Evolutionary conservation across 1,139 yeast genomes (phyloP), one percentile per base, ranked within the genome.

Genomic region (Blastobotrys aristatus): DNA sequence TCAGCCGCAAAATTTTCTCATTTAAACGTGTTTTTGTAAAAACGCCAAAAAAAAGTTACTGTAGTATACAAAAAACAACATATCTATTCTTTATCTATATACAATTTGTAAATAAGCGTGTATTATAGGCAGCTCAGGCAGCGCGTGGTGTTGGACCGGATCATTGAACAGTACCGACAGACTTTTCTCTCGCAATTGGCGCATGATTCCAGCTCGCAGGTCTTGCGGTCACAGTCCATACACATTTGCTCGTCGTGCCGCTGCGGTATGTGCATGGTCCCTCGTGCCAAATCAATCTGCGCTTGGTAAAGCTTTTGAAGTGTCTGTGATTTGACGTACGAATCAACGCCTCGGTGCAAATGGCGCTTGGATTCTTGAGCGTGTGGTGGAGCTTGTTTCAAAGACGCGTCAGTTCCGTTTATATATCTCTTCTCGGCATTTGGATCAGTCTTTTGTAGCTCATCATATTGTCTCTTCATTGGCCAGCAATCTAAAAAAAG

Each of bases 121-220:
- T n/a, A 17, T 27, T 36, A 46, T 5, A 47, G 18, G 29, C 49
- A 47, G 17, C 30, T 18, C 13, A 40, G 26, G 18, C 44, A 39
- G 24, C 32, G 34, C 18, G 30, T 22, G 20, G 4, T 31, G 30
- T 46, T 31, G 16, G 34, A 35, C 2, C 46, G 35, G 13, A 30
- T 22, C 14, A 47, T 40, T 7, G 44, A 50, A 30, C 52, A 50
- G 24, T 50, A 47, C 13, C 36, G 46, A 36, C 52, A 50, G 14
- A 50, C 52, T 2, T 16, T 13, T 6, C 46, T 33, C 11, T 33
- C 39, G 32, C 52, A 50, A 21, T 31, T 21, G 10, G 39, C 36
- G 26, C 52, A 50, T 14, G 26, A 4, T 16, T 35, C 34, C 16
- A 47, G 40, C 20, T 49, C 50, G 26, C 37, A 46, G 16, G 29